Base-by-base conservation (phyloP, 257 asterid genomes). In the Solanum sitiens region DNA sequence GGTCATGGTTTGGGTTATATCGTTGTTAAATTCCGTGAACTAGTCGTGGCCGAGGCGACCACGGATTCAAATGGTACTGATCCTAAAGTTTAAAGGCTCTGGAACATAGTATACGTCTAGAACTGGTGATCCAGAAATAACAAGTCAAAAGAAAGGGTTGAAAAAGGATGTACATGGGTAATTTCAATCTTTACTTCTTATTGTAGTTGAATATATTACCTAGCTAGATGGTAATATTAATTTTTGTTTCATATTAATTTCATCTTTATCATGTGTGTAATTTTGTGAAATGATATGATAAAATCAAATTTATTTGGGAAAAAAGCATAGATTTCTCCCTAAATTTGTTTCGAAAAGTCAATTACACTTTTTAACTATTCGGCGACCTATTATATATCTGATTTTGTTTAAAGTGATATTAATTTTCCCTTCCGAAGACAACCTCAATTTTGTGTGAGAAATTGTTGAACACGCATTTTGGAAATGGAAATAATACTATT, bases 1-100 rank as follows among this genome's bases (percentile, higher is more conserved):
- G 98, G 98, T 59, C 98, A 95, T 37, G 92, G 91, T 32, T 86
- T 86, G 9, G 98, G 96, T 6, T 20, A 42, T 23, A 90, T 92
- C 27, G 42, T 86, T 1, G 94, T 91, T 50, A 95, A 91, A 86
- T 92, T 65, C 71, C 87, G 91, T 9, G 88, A 88, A 2, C 77
- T 90, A 21, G 40, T 84, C 47, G 87, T 75, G 35, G 86, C 40
- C 72, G 35, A 89, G 25, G 32, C 47, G 16, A 67, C 56, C 8
- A 53, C 47, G 7, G 61, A 25, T 33, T 61, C 25, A 12, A 30
- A 9, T 21, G 71, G 9, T 70, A 42, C 44, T 30, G 25, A 84
- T 12, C 37, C 27, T 14, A 3, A 25, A 56, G 44, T 25, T 75
- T 53, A 47, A 39, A 23, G 15, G 33, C 33, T n/a, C 0, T 63